Conservation (phyloP, 2,329 filamentous ascomycete species). For the Trichophyton simii region DNA sequence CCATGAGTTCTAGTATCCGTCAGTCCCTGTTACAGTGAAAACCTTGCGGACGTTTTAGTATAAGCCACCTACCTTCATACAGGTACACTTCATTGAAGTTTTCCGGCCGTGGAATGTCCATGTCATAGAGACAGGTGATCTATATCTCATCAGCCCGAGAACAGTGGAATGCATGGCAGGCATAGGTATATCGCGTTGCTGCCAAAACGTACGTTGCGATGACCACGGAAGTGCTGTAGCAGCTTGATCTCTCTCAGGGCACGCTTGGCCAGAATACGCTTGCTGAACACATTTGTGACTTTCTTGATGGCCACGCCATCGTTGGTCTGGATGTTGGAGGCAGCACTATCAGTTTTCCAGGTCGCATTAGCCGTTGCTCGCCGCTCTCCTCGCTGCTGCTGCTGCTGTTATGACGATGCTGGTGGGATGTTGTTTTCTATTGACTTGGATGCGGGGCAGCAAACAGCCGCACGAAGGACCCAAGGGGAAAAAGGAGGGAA, state of each 20-base stretch:
- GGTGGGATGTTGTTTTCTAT: background rate
- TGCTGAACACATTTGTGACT: conserved; percentile 99
- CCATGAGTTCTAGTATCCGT: conserved; percentile 71
- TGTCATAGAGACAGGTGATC: conserved; percentile 98
- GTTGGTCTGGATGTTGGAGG: conserved; percentile 76
- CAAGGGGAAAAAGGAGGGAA: background rate
- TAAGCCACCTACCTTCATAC: conserved; percentile 64
- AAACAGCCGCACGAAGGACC: background rate
- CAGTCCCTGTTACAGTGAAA: conserved; percentile 5
- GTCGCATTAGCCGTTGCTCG: conserved; percentile 11
- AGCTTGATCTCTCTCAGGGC: conserved; percentile 97
- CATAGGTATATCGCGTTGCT: conserved; percentile 1
- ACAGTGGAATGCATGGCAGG: background rate
- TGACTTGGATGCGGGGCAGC: background rate
- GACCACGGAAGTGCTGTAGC: conserved; percentile 88
- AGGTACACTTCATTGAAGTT: conserved; percentile 99
- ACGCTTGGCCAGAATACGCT: conserved; percentile 98
- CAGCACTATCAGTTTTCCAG: conserved; percentile 52
- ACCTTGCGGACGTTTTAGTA: too few species aligned
- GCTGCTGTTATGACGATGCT: background rate
- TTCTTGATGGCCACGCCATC: conserved; percentile 99
- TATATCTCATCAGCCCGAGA: conserved; percentile 32
- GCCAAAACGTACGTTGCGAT: conserved; percentile 58
- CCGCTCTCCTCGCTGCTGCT: background rate
- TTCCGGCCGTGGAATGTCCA: conserved; percentile 94